Percentiles rank a stretch among this genome's conserved stretches.
Conservation (phyloP, 2,329 filamentous ascomycete species). For the Claviceps pazoutovae region DNA sequence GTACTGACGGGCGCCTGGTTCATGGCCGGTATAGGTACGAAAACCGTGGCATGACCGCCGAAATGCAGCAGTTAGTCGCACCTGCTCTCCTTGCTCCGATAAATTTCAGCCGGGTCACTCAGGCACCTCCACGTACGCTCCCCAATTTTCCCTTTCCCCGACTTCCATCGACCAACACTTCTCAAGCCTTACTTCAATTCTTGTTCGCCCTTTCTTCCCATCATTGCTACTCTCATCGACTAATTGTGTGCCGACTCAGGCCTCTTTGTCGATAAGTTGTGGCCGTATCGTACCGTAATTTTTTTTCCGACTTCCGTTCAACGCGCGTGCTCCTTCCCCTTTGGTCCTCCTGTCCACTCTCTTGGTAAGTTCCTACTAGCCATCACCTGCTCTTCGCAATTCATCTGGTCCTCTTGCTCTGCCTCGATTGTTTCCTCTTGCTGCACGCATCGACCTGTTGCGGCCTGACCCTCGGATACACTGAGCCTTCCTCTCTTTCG, state of each 20-base stretch:
- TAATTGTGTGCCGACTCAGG: conserved; percentile 6
- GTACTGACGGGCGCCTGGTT: no score
- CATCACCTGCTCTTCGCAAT: conserved; percentile 1
- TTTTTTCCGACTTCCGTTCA: conserved; percentile 15
- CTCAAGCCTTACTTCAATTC: conserved; percentile 9
- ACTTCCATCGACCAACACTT: conserved; percentile 7
- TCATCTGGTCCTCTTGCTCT: not conserved
- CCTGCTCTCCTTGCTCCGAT: conserved; percentile 15
- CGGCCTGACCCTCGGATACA: not conserved
- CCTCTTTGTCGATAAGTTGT: conserved; percentile 7
- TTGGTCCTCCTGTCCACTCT: conserved; percentile 9
- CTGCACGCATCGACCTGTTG: not conserved
- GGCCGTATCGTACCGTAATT: conserved; percentile 14
- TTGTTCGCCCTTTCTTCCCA: conserved; percentile 12
- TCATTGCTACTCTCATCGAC: conserved; percentile 24
- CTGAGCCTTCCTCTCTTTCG: not conserved
- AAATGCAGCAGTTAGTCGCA: conserved; percentile 8
- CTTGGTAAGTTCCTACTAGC: conserved; percentile 7
- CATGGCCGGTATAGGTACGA: no score
- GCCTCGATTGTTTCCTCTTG: not conserved
- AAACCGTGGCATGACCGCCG: no score
- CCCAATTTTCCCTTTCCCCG: conserved; percentile 14
- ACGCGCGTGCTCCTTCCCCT: conserved; percentile 18
- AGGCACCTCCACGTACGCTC: conserved; percentile 5
- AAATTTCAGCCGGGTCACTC: conserved; percentile 3